These are phyloP conservation scores for Barnettozyma populi DNA, from an alignment of 805 yeast species.

Conservation along the genomic window DNA sequence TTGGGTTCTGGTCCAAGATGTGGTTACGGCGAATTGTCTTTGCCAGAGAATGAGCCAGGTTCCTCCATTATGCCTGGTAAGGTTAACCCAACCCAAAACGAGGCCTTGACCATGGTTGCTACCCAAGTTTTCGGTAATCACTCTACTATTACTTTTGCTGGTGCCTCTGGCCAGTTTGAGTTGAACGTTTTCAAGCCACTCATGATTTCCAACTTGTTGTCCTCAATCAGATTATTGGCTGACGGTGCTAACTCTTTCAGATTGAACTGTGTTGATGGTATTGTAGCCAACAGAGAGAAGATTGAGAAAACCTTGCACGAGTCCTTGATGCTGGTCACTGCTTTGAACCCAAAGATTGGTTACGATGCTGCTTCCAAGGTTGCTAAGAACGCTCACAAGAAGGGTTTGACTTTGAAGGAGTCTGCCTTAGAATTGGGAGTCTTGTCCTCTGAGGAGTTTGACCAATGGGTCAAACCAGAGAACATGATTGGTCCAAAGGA, in stretches of 20 bases:
- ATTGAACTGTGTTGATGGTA: slow-evolving; percentile 92
- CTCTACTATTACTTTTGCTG: slow-evolving; percentile 91
- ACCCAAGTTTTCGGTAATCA: slow-evolving; percentile 97
- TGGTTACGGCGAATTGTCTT: slow-evolving; percentile 92
- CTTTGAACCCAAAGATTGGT: slow-evolving; percentile 97
- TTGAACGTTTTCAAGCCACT: slow-evolving; percentile 97
- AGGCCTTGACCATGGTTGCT: slow-evolving; percentile 97
- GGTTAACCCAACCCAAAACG: slow-evolving; percentile 98
- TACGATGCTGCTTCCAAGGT: slow-evolving; percentile 96
- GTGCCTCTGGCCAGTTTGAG: slow-evolving; percentile 98
- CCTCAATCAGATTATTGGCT: slow-evolving; percentile 81
- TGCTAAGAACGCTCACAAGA: slow-evolving; percentile 97
- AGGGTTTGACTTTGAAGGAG: slow-evolving; percentile 92
- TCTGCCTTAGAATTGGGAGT: slow-evolving; percentile 90
- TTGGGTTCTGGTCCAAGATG: slow-evolving; percentile 99
- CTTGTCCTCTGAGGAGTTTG: slow-evolving; percentile 79
- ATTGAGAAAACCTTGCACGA: slow-evolving; percentile 86
- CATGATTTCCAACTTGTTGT: slow-evolving; percentile 82
- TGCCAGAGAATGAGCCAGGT: slow-evolving; percentile 99
- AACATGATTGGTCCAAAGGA: slow-evolving; percentile 91
- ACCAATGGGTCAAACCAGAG: slow-evolving; percentile 97
- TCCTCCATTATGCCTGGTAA: slow-evolving; percentile 99
- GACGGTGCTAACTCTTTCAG: slow-evolving; percentile 91
- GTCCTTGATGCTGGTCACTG: slow-evolving; percentile 96
- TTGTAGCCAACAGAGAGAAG: slow-evolving; percentile 80